Conservation (phyloP, 1,284 basidiomycete genomes). For the Ustilago vetiveriae region DNA sequence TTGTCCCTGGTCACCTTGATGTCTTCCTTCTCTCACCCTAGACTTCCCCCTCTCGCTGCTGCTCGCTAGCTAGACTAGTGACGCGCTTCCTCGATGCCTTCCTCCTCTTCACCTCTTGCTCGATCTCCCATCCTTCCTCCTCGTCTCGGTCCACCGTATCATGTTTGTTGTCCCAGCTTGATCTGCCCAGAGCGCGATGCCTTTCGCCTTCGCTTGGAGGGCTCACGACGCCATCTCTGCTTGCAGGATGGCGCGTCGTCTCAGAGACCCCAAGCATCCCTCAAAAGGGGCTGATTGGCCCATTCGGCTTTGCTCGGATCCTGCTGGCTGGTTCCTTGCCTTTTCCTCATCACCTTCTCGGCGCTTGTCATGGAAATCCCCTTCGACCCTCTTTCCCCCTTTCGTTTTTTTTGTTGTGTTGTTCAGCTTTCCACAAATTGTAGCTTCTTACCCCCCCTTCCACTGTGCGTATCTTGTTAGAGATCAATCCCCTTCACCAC, state of each 20-base stretch:
- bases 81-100: background rate
- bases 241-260: constrained; percentile 19
- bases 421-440: constrained; percentile 2
- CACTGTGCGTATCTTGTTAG: constrained; percentile 8
- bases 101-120: background rate
- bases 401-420: no score
- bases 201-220: constrained; percentile 20
- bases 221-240: constrained; percentile 30
- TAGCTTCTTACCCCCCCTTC: constrained; percentile 9
- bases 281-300: background rate
- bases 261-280: constrained; percentile 36
- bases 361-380: background rate
- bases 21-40: background rate
- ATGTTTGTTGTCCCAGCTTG: constrained; percentile 24
- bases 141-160: background rate
- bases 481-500: background rate
- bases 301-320: constrained; percentile 39
- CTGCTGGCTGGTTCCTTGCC: constrained; percentile 31
- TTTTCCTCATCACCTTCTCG: background rate
- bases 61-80: constrained; percentile 5
- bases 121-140: background rate
- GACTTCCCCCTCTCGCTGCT: background rate
- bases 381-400: background rate
- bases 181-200: constrained; percentile 47
- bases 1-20: background rate